phyloP scores from a whole-genome alignment of 805 yeast species.

The Clavispora vitiphila region DNA sequence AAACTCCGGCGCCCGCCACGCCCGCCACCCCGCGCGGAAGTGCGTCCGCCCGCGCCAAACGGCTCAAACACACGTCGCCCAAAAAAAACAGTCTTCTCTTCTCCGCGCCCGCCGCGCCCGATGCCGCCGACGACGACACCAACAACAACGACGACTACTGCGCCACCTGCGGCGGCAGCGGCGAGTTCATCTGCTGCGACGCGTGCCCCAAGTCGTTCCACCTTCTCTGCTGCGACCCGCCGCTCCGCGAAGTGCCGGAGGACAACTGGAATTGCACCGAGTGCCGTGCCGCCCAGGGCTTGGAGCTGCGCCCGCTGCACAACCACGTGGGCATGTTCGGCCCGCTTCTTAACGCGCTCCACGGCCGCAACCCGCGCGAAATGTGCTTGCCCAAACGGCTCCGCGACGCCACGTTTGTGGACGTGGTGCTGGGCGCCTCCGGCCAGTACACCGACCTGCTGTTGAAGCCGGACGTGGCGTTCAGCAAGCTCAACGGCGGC shows the following conservation, averaged over 20 bases:
- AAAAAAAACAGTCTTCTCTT: constrained; percentile 24
- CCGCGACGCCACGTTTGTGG: constrained; percentile 61
- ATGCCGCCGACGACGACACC: constrained; percentile 10
- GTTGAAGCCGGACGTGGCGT: constrained; percentile 47
- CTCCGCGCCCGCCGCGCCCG: constrained; percentile 13
- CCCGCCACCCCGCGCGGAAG: constrained; percentile 1
- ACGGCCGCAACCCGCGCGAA: constrained; percentile 43
- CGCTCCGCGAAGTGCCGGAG: constrained; percentile 77
- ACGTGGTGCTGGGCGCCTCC: constrained; percentile 58
- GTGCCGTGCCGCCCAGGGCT: constrained; percentile 48
- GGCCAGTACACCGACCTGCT: constrained; percentile 65
- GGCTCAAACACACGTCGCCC: constrained; percentile 30
- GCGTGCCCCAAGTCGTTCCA: constrained; percentile 90
- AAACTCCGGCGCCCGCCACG: constrained; percentile 3
- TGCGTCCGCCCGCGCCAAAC: constrained; percentile 7
- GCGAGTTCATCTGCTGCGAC: constrained; percentile 90
- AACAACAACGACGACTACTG: constrained; percentile 79
- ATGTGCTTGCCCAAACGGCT: constrained; percentile 59
- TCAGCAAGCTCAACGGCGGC: constrained; percentile 22
- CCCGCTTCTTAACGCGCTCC: constrained; percentile 61
- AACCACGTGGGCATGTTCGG: constrained; percentile 45
- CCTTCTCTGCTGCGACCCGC: constrained; percentile 88
- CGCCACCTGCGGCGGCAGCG: constrained; percentile 84
- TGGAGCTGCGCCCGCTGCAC: constrained; percentile 18
- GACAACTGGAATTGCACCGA: constrained; percentile 88